Evolutionary conservation across 1,284 basidiomycete species (phyloP).

Genomic region (Pseudozyma hubeiensis): DNA sequence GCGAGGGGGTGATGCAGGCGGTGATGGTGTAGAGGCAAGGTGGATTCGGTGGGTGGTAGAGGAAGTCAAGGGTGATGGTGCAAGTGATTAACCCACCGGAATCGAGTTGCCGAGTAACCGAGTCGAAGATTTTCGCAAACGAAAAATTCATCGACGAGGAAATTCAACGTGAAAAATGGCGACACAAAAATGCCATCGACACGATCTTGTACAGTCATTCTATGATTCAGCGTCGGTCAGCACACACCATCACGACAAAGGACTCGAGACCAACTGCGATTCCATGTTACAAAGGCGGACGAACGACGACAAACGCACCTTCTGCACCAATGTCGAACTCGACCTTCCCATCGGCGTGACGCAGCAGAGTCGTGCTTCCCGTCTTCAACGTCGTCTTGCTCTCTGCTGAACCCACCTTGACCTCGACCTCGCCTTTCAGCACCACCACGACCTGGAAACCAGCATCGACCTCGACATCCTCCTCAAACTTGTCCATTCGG

Average conservation of each 20-base stretch:
- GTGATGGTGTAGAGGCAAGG: neutral
- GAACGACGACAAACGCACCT: constrained; percentile 24
- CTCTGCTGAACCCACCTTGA: neutral
- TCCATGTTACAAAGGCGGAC: constrained; percentile 24
- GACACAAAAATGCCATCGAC: too few species aligned
- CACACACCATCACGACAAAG: too few species aligned
- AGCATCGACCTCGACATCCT: constrained; percentile 6
- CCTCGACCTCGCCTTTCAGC: constrained; percentile 21
- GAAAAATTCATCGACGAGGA: too few species aligned
- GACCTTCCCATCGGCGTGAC: constrained; percentile 20
- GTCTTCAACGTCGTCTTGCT: constrained; percentile 7
- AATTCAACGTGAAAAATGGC: too few species aligned
- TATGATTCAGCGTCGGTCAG: too few species aligned
- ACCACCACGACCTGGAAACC: constrained; percentile 41
- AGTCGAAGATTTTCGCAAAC: too few species aligned
- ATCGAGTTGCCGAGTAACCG: too few species aligned
- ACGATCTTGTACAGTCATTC: too few species aligned
- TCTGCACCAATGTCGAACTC: constrained; percentile 9
- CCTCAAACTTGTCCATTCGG: constrained; percentile 28
- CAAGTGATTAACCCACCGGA: too few species aligned
- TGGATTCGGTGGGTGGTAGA: too few species aligned
- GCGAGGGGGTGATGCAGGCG: constrained; percentile 1
- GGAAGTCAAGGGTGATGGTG: too few species aligned
- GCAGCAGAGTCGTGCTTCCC: constrained; percentile 25
- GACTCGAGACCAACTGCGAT: too few species aligned